Evolutionary conservation across 768 basidiomycete species (phyloP).

Genomic region (Dioszegia hungarica): DNA sequence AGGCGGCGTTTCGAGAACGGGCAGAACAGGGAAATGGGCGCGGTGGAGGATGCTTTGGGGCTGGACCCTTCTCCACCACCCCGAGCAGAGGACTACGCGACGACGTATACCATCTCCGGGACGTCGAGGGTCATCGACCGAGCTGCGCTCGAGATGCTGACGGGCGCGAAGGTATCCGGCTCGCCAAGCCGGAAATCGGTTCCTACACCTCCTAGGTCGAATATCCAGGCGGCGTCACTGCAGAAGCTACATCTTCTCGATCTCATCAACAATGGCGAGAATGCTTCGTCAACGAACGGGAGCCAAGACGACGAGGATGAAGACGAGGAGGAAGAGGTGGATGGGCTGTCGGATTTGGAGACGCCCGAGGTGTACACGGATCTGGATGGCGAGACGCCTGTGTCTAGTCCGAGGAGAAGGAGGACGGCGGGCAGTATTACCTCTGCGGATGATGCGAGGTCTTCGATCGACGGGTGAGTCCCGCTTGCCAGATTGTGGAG

Average conservation of each 20-base stretch:
- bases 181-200: no score
- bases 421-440: not conserved
- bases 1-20: constrained; percentile 5
- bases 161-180: not conserved
- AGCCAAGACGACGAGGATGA: not conserved
- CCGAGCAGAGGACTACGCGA: not conserved
- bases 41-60: constrained; percentile 6
- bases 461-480: constrained; percentile 35
- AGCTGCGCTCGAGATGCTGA: not conserved
- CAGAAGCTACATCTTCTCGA: not conserved
- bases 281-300: no score
- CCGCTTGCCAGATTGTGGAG: not conserved
- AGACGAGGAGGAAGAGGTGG: constrained; percentile 17
- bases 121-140: not conserved
- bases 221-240: not conserved
- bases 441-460: constrained; percentile 23
- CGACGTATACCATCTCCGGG: not conserved
- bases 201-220: not conserved
- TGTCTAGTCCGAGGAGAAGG: not conserved
- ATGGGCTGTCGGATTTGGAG: constrained; percentile 9
- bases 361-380: not conserved
- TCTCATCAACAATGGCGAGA: not conserved
- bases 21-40: constrained; percentile 6
- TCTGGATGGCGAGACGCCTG: not conserved
- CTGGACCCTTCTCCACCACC: constrained; percentile 1